phyloP scores from a whole-genome alignment of 345 rosid genomes.

The Kandelia obovata region DNA sequence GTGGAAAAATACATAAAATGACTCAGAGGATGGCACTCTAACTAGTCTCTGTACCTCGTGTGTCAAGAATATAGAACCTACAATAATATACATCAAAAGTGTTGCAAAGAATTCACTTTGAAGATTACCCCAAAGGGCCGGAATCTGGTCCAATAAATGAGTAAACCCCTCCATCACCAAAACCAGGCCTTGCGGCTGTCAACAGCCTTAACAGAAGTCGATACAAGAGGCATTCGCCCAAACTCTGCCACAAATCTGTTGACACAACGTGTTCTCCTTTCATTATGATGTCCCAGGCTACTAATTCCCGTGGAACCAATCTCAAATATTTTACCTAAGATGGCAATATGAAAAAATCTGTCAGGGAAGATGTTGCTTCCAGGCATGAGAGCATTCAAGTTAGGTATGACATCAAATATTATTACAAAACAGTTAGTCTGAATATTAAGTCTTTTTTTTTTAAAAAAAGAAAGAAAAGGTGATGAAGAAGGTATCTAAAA shows the following conservation, averaged over 20 bases:
- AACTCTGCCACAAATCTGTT: constrained; percentile 73
- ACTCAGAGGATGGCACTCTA: neutral
- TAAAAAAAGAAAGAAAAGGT: too few species aligned
- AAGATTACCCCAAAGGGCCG: constrained; percentile 16
- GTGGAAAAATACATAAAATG: constrained; percentile 15
- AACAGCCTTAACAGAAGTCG: constrained; percentile 67
- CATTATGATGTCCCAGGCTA: constrained; percentile 84
- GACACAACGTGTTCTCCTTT: constrained; percentile 66
- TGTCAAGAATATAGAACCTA: neutral
- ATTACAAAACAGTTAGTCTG: too few species aligned
- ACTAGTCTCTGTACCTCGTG: neutral
- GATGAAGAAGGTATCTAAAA: too few species aligned
- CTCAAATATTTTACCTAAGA: constrained; percentile 81
- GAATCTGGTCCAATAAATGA: constrained; percentile 8
- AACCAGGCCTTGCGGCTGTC: constrained; percentile 75
- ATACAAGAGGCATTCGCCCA: constrained; percentile 77
- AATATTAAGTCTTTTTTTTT: too few species aligned
- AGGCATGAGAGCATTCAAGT: neutral
- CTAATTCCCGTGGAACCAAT: constrained; percentile 96
- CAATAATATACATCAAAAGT: constrained; percentile 21
- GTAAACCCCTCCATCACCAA: constrained; percentile 50
- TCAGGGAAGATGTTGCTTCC: neutral
- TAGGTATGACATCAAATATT: too few species aligned
- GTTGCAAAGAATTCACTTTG: constrained; percentile 13
- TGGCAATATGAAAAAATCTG: neutral